A percentile compares a stretch with the other conserved stretches of the same genome.
These are phyloP conservation scores for Trichophyton equinum DNA, from an alignment of 2,329 filamentous ascomycete species.

Conservation along the genomic window DNA sequence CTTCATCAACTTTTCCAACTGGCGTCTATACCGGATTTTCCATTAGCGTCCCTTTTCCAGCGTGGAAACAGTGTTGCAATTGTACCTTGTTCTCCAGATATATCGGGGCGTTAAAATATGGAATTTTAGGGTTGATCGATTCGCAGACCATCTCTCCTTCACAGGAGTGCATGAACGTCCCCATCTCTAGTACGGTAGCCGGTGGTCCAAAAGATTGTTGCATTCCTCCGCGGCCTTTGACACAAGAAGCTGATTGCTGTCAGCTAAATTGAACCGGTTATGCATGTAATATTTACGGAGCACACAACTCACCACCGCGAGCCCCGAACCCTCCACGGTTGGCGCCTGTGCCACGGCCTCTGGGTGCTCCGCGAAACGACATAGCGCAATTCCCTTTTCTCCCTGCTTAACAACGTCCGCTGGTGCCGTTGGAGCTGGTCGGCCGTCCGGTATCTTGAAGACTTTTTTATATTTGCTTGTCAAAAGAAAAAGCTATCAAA, in stretches of 20 bases:
- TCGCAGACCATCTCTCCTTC: conserved; percentile 98
- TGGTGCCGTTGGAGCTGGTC: background rate
- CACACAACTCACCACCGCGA: conserved; percentile 30
- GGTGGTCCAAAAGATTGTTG: conserved; percentile 52
- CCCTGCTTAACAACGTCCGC: background rate
- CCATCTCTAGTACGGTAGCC: conserved; percentile 67
- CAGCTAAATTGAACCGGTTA: conserved; percentile 14
- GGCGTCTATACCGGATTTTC: conserved; percentile 44
- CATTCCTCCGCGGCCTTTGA: conserved; percentile 49
- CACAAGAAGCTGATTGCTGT: conserved; percentile 10
- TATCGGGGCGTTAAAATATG: conserved; percentile 97
- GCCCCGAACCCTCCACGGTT: conserved; percentile 34
- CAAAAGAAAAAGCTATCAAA: background rate
- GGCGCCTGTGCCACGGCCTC: conserved; percentile 40
- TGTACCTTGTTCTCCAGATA: conserved; percentile 93
- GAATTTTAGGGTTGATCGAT: conserved; percentile 87
- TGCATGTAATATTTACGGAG: too few relatives aligned
- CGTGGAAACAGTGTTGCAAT: background rate
- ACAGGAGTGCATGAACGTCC: conserved; percentile 82
- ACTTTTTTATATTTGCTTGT: background rate
- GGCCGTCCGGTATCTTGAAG: background rate
- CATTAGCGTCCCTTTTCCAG: background rate
- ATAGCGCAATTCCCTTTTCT: conserved; percentile 31
- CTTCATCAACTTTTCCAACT: conserved; percentile 95
- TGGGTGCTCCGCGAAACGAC: conserved; percentile 51